phyloP scores from a whole-genome alignment of 768 basidiomycete species.

The Lentinula detonsa region DNA sequence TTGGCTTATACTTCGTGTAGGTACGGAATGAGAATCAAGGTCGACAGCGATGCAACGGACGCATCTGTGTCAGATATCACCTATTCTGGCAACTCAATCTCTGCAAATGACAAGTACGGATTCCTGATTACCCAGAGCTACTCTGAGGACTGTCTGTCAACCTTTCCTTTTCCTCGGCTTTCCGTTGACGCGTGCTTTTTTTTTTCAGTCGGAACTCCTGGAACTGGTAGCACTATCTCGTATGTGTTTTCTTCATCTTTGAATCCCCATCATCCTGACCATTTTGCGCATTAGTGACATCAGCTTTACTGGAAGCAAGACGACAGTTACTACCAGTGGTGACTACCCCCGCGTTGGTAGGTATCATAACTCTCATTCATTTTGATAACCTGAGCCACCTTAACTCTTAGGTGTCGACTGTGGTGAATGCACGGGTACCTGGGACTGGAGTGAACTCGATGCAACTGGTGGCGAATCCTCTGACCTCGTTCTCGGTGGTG shows the following conservation, averaged over 20 bases:
- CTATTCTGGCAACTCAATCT: constrained; percentile 32
- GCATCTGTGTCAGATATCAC: constrained; percentile 27
- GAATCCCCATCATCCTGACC: neutral
- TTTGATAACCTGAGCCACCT: neutral
- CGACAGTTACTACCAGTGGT: neutral
- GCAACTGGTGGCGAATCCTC: neutral
- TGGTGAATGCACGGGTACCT: constrained; percentile 3
- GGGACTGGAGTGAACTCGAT: neutral
- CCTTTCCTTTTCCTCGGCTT: neutral
- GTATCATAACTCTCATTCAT: neutral
- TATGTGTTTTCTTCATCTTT: neutral
- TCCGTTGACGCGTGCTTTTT: neutral
- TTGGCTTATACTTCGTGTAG: constrained; percentile 32
- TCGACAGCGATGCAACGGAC: constrained; percentile 19
- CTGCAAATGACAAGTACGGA: constrained; percentile 27
- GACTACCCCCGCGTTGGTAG: neutral
- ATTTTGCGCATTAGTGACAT: neutral
- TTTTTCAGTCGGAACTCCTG: constrained; percentile 31
- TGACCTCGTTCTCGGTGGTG: neutral
- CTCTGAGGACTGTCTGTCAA: constrained; percentile 11
- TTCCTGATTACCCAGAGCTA: constrained; percentile 33
- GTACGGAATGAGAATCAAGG: constrained; percentile 5
- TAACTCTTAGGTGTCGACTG: constrained; percentile 1
- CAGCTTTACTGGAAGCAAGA: neutral
- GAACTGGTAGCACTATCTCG: constrained; percentile 33